These are phyloP conservation scores for Echinosophora koreensis DNA, from an alignment of 306 rosid genomes.

Conservation along the genomic window DNA sequence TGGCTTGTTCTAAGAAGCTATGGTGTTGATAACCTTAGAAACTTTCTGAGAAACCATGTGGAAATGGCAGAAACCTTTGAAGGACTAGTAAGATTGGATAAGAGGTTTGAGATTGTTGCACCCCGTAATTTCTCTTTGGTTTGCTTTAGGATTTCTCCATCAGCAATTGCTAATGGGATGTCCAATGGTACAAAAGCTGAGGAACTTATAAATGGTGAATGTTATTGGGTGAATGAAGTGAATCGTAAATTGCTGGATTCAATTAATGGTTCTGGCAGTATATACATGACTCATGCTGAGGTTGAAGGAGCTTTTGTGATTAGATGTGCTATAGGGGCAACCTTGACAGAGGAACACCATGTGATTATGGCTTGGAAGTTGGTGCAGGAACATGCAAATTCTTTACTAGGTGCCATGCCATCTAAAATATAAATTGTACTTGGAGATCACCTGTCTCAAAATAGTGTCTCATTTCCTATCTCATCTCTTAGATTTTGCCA, in stretches of 20 bases:
- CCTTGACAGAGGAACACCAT: slow-evolving; percentile 58
- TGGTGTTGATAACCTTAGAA: slow-evolving; percentile 60
- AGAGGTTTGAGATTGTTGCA: slow-evolving; percentile 59
- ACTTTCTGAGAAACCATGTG: slow-evolving; percentile 59
- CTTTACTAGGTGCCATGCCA: neutral
- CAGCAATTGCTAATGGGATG: neutral
- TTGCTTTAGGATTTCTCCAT: slow-evolving; percentile 64
- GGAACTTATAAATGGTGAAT: slow-evolving; percentile 22
- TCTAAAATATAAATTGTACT: neutral
- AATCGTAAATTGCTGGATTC: slow-evolving; percentile 53
- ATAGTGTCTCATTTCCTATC: too few species aligned
- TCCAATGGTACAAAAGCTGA: neutral
- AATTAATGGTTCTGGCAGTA: slow-evolving; percentile 53
- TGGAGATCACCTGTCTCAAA: too few species aligned
- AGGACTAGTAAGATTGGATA: slow-evolving; percentile 56
- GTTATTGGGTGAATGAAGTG: slow-evolving; percentile 31
- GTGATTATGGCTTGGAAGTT: slow-evolving; percentile 53
- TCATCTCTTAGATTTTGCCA: too few species aligned
- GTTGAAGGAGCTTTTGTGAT: slow-evolving; percentile 50
- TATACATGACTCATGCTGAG: slow-evolving; percentile 59
- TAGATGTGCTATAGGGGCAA: slow-evolving; percentile 59
- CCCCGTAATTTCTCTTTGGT: slow-evolving; percentile 56
- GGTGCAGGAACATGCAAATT: slow-evolving; percentile 57
- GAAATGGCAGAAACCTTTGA: slow-evolving; percentile 64
- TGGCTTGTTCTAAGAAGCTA: slow-evolving; percentile 67